Conservation (phyloP, 495 filamentous ascomycete species). For the Hapsidospora chrysogenum region DNA sequence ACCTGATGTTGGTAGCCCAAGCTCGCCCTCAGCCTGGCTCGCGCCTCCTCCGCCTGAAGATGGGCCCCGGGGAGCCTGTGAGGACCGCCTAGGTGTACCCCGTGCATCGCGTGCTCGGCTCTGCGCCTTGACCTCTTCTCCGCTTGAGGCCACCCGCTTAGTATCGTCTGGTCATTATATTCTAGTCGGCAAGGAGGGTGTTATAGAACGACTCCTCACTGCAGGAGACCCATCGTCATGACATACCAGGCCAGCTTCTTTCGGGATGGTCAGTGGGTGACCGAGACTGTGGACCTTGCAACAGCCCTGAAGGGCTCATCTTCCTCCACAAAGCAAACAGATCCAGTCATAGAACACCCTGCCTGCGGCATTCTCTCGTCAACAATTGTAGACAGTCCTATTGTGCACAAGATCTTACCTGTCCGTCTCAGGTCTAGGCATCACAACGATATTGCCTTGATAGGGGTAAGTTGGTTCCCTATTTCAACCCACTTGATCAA, state of each 20-base stretch:
- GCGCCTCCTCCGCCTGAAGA: too few relatives aligned
- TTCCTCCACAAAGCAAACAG: too few relatives aligned
- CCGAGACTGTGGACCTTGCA: conserved; percentile 28
- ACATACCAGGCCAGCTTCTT: conserved; percentile 35
- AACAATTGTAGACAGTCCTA: conserved; percentile 59
- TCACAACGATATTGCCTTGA: conserved; percentile 79
- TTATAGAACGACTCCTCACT: background rate
- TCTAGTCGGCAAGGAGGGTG: background rate
- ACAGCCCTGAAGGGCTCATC: conserved; percentile 15
- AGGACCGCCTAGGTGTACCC: too few relatives aligned
- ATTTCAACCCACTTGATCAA: too few relatives aligned
- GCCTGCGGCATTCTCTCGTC: conserved; percentile 53
- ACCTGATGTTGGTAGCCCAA: too few relatives aligned
- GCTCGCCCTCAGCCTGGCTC: too few relatives aligned
- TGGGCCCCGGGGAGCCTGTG: too few relatives aligned
- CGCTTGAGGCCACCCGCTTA: too few relatives aligned
- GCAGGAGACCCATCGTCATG: too few relatives aligned
- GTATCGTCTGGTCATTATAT: background rate
- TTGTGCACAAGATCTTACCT: conserved; percentile 65
- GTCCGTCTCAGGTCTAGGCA: conserved; percentile 50
- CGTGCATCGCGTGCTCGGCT: too few relatives aligned
- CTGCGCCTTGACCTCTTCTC: too few relatives aligned
- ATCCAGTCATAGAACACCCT: too few relatives aligned
- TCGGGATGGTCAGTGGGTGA: conserved; percentile 42
- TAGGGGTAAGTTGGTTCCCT: conserved; percentile 43